A percentile compares a stretch with the other conserved stretches of the same genome.
Conservation (phyloP, 1,139 yeast genomes). For the Yamadazyma oceani region DNA sequence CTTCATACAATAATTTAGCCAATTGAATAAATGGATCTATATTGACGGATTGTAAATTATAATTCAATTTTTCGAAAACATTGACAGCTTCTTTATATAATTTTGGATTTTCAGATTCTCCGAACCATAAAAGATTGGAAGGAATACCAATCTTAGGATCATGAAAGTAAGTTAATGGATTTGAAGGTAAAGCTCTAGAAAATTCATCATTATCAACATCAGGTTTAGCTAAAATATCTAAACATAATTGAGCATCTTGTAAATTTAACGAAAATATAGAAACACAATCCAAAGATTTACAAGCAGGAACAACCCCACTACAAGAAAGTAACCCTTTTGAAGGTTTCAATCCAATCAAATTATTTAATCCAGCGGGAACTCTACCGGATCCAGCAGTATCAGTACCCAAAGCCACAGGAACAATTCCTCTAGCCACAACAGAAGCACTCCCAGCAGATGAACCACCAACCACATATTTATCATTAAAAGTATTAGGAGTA, state of each 20-base stretch:
- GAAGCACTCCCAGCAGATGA: constrained; percentile 95
- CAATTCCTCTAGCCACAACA: constrained; percentile 85
- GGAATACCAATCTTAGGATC: constrained; percentile 79
- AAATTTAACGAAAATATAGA: constrained; percentile 78
- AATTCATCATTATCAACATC: constrained; percentile 78
- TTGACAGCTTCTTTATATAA: constrained; percentile 63
- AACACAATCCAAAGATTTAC: constrained; percentile 90
- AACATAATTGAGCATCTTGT: constrained; percentile 78
- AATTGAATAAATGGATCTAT: constrained; percentile 74
- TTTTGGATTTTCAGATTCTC: constrained; percentile 73
- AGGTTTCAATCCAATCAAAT: constrained; percentile 88
- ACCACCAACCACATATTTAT: constrained; percentile 85
- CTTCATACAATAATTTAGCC: constrained; percentile 91
- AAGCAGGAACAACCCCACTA: constrained; percentile 94
- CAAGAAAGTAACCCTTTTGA: constrained; percentile 85
- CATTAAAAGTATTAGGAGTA: constrained; percentile 75
- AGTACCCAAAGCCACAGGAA: constrained; percentile 86
- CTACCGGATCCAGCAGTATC: constrained; percentile 99
- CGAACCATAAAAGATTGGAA: constrained; percentile 68
- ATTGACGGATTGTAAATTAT: constrained; percentile 64
- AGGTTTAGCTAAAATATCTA: constrained; percentile 66
- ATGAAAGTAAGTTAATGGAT: constrained; percentile 58
- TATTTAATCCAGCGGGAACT: constrained; percentile 96
- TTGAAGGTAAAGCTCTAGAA: constrained; percentile 70
- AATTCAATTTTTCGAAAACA: constrained; percentile 45